These are phyloP conservation scores for Orobanche coerulescens DNA, from an alignment of 257 asterid species.

Conservation along the genomic window DNA sequence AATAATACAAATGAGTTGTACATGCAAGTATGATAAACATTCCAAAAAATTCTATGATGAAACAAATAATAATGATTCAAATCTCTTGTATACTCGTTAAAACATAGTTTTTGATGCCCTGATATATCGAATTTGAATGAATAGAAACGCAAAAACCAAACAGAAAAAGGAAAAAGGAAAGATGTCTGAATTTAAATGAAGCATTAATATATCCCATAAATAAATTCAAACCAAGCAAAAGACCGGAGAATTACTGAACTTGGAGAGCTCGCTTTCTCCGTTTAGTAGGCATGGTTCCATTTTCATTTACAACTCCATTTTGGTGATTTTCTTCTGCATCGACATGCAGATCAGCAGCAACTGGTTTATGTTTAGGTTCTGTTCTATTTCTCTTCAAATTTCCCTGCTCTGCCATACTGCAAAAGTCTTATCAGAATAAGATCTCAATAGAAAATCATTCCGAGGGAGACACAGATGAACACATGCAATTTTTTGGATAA, in stretches of 20 bases:
- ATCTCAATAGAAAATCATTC: neutral
- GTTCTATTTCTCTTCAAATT: slow-evolving; percentile 28
- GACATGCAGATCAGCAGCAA: slow-evolving; percentile 16
- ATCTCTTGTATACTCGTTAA: neutral
- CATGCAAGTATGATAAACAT: neutral
- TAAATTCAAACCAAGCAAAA: slow-evolving; percentile 7
- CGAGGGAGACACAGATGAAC: neutral
- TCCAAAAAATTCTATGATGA: neutral
- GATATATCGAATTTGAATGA: neutral
- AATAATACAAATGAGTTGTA: slow-evolving; percentile 11
- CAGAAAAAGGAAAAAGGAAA: neutral
- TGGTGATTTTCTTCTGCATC: slow-evolving; percentile 20
- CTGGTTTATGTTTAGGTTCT: slow-evolving; percentile 26
- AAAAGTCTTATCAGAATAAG: neutral
- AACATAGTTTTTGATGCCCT: neutral
- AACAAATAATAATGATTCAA: neutral
- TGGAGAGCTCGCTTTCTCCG: slow-evolving; percentile 13
- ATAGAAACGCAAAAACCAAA: neutral
- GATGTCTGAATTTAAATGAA: neutral
- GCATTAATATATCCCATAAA: slow-evolving; percentile 14
- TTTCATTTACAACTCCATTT: slow-evolving; percentile 14
- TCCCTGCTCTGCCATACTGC: slow-evolving; percentile 40
- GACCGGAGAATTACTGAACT: slow-evolving; percentile 15
- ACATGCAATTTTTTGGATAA: neutral
- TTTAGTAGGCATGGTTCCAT: slow-evolving; percentile 20